phyloP scores from a whole-genome alignment of 257 asterid genomes.

The Solanum microdontum region DNA sequence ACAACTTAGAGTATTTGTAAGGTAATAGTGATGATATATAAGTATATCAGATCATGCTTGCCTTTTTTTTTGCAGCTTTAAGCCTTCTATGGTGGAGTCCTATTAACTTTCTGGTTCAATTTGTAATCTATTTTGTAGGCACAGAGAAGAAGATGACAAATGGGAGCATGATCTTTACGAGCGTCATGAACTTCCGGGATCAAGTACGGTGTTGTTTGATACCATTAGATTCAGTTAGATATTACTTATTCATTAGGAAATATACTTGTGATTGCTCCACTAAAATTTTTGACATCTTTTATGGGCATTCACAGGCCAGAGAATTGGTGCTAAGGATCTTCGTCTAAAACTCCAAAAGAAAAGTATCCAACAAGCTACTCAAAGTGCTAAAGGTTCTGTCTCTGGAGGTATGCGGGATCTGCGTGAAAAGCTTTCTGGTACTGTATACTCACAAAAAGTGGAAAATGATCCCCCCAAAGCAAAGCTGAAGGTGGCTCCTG shows the following conservation, averaged over 20 bases:
- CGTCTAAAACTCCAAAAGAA: conserved; percentile 90
- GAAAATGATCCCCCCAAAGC: conserved; percentile 33
- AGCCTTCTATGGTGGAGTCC: conserved; percentile 4
- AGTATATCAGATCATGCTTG: conserved; percentile 13
- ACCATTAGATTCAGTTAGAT: background rate
- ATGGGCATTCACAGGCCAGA: conserved; percentile 38
- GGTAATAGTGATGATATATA: background rate
- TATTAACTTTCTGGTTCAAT: conserved; percentile 8
- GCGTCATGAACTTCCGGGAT: conserved; percentile 25
- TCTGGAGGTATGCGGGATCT: conserved; percentile 74
- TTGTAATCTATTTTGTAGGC: conserved; percentile 40
- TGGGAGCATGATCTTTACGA: conserved; percentile 86
- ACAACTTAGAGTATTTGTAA: background rate
- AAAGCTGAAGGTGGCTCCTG: conserved; percentile 43
- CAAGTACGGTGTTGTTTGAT: conserved; percentile 30
- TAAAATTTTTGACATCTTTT: background rate
- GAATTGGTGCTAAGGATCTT: conserved; percentile 69
- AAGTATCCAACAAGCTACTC: conserved; percentile 44
- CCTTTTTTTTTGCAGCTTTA: conserved; percentile 5
- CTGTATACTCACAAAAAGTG: conserved; percentile 33
- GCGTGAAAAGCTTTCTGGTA: conserved; percentile 91
- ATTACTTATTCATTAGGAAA: background rate
- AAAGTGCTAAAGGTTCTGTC: conserved; percentile 40
- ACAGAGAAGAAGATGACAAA: conserved; percentile 76
- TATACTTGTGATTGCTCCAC: background rate